Evolutionary conservation across 2,329 filamentous ascomycete species (phyloP), one percentile per base, ranked within the genome.

Genomic region (Epichloe hybrida): DNA sequence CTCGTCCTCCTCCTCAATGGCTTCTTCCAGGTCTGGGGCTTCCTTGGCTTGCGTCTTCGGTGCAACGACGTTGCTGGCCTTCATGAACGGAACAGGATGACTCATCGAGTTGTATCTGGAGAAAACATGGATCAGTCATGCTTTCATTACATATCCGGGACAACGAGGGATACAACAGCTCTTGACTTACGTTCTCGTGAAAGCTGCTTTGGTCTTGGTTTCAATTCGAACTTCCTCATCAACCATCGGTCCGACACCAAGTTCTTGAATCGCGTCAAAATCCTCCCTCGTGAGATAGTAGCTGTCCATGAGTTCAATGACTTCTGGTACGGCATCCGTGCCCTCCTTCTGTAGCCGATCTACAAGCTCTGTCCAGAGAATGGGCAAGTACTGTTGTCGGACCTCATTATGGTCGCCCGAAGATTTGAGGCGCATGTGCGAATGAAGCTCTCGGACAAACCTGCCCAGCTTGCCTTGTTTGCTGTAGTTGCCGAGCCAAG

Each of bases 261-360:
- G 77, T 69, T 98, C 93, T 64, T 89, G 76, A 59, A 98, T 88
- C 9, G 83, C 85, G 63, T 98, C 93, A 66, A 91, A 95, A 64
- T 98, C 93, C 23, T 98, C 93, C 55, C 86, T 84, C 0, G 93
- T 97, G 52, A 98, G 73, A 66, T 84, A 98, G 69, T 98, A 98
- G 63, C 84, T 89, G 63, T 98, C 93, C 93, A 98, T 97, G 50
- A 96, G 75, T 50, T 93, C 81, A 61, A 98, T 98, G 49, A 96
- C 84, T 2, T 86, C 83, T 1, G 79, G 76, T 4, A 96, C 84
- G 7, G 79, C 78, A 1, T 94, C 89, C 61, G 88, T 93, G 59
- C 93, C 93, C 52, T 94, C 83, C 0, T 72, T 65, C 59, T 88
- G 79, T 50, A 98, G 72, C 52, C 80, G 77, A 59, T 85, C 82